Evolutionary conservation across 2,329 filamentous ascomycete species (phyloP).

Genomic region (Colletotrichum sp.): DNA sequence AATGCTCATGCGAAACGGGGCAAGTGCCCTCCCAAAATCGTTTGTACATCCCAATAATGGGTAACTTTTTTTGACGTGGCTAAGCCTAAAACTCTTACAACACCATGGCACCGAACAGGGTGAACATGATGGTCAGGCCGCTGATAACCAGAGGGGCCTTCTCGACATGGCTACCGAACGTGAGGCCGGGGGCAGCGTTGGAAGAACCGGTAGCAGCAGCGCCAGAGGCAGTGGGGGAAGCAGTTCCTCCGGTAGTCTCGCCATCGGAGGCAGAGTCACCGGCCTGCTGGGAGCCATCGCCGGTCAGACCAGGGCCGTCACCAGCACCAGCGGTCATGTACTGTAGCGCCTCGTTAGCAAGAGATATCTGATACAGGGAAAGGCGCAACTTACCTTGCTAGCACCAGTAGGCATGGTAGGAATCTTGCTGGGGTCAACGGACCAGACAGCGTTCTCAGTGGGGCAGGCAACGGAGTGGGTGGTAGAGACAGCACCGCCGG

Average conservation of each 20-base stretch:
- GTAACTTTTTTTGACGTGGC: background rate
- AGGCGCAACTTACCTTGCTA: constrained; percentile 30
- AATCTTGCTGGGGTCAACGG: constrained; percentile 53
- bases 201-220: constrained; percentile 38
- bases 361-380: background rate
- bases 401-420: constrained; percentile 58
- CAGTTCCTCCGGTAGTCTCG: constrained; percentile 48
- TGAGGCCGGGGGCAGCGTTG: constrained; percentile 33
- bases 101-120: constrained; percentile 43
- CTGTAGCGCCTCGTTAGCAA: constrained; percentile 26
- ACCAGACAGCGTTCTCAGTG: constrained; percentile 52
- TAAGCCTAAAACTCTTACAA: constrained; percentile 34
- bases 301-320: constrained; percentile 56
- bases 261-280: constrained; percentile 40
- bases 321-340: constrained; percentile 61
- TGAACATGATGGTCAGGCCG: constrained; percentile 38
- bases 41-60: constrained; percentile 18
- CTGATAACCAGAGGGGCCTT: constrained; percentile 38
- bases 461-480: constrained; percentile 56
- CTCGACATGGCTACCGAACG: constrained; percentile 22
- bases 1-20: constrained; percentile 8
- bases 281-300: constrained; percentile 59
- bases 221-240: constrained; percentile 38
- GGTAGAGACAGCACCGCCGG: constrained; percentile 53
- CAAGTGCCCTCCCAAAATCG: background rate